Evolutionary conservation across 495 filamentous ascomycete species (phyloP), one percentile per base, ranked within the genome.

Genomic region (Aspergillus conjunctus): DNA sequence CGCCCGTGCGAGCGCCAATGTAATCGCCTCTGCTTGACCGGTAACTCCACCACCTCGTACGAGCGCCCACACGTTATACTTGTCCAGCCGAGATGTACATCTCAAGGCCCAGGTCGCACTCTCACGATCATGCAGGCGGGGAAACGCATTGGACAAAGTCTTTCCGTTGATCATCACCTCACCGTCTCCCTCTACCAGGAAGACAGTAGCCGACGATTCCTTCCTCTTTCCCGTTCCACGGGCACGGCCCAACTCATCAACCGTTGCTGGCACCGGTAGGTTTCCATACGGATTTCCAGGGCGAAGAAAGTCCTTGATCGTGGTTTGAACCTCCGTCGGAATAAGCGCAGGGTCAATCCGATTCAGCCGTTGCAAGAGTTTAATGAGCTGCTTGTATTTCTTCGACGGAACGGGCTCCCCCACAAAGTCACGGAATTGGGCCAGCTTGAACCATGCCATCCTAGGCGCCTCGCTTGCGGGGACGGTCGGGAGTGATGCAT

Each of bases 11-110:
- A 96, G 82, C n/a, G 88, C 94, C 80, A 99, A 76, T 54, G 95
- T 96, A 63, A 96, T 84, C 22, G 94, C 92, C 77, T 98, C 94
- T 10, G 94, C 95, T 76, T 99, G 94, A 4, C 94, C 94, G 10
- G 94, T 99, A 22, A 86, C 87, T 64, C 94, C 94, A 58, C 94
- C 94, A 37, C 94, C 94, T 41, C 76, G 79, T 4, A 92, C 90
- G 11, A 86, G 78, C 54, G 87, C 91, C 88, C 89, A 99, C 12
- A 96, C 90, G 70, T 99, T 99, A 77, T 99, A 99, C 74, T 95
- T 97, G 74, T 96, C 92, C 58, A 96, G 71, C 55, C 94, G 80
- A n/a, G 86, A 77, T 33, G 92, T 93, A 49, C 84, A 83, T 61
- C 91, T 88, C 66, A 98, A 72, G 5, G 95, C 85, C 93, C 93